Percentiles rank a stretch among this genome's conserved stretches.
Evolutionary conservation across 352 stramenopile genomes (phyloP).

Genomic region (Globisporangium ultimum): DNA sequence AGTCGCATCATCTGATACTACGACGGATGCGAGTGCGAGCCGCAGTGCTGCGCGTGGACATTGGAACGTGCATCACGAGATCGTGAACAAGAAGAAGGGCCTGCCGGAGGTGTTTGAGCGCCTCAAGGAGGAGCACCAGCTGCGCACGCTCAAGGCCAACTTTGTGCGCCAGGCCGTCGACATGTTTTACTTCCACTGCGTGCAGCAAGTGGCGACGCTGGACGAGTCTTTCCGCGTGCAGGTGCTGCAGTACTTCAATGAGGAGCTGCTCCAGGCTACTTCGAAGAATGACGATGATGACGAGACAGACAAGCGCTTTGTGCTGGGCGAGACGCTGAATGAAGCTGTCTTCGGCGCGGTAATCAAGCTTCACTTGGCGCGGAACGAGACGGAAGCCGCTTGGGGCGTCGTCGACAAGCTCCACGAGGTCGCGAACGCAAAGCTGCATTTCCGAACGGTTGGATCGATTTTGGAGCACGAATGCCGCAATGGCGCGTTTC

Average conservation of each 20-base stretch:
- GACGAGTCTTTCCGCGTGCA: constrained; percentile 19
- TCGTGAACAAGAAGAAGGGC: constrained; percentile 44
- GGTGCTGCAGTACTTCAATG: constrained; percentile 51
- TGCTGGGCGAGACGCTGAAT: constrained; percentile 56
- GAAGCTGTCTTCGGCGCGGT: constrained; percentile 55
- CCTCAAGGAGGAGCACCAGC: constrained; percentile 36
- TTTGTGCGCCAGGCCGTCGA: constrained; percentile 51
- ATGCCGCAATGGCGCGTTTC: constrained; percentile 36
- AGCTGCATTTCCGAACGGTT: constrained; percentile 69
- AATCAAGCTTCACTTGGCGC: constrained; percentile 53
- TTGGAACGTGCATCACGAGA: constrained; percentile 46
- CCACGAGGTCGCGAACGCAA: constrained; percentile 20
- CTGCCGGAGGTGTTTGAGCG: constrained; percentile 48
- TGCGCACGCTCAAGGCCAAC: constrained; percentile 22
- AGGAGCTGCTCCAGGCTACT: constrained; percentile 30
- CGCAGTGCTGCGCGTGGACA: not conserved
- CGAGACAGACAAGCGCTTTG: constrained; percentile 17
- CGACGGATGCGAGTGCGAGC: not conserved
- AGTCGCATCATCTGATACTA: too few species aligned
- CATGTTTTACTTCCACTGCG: constrained; percentile 75
- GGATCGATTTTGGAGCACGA: constrained; percentile 60
- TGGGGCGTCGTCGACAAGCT: constrained; percentile 50
- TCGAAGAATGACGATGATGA: constrained; percentile 9
- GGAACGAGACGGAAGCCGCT: constrained; percentile 32
- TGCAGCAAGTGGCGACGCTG: constrained; percentile 37